Base-by-base conservation (phyloP, 371 early-diverging fungal species). In the Syncephalastrum sp. region DNA sequence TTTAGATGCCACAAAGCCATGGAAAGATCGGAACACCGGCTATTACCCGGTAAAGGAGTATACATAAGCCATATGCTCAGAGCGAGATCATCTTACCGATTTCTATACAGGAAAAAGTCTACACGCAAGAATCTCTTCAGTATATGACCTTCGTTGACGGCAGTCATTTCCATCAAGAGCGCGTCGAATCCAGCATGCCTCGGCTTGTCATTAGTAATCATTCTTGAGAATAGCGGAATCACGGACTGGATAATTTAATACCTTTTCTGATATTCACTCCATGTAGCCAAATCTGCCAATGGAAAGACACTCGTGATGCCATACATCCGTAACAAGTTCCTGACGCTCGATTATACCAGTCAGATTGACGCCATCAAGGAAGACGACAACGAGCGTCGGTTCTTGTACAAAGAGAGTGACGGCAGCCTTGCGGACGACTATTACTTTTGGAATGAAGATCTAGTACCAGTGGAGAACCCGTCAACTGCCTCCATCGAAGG, bases 81-180 rank as follows among this genome's bases (percentile, higher is more conserved):
- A 21, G 21, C 8, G 38, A 33, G 38, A 10, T 15, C 42, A 49
- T 27, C 16, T 10, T n/a, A 52, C 41, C 17, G 8, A 16, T 16
- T 19, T 21, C 3, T 2, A 27, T 51, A 25, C 41, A 74, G 75
- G 53, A 61, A 53, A 57, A 65, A 16, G 64, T 64, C 1, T 69
- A 67, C 57, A 53, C 57, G 21, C 65, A 68, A 17, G 70, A 67
- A 4, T 27, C 61, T 1, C 51, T 69, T 3, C 69, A 77, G 42
- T 64, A 73, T 42, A 63, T 63, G 53, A 69, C 69, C 21, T 69
- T 64, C 54, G 67, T 68, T 14, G 74, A 73, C 48, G 65, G 64
- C n/a, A 65, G 65, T 13, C 67, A 70, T 24, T 60, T 57, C 54
- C 69, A 58, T 14, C 73, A 72, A n/a, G 73, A 76, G 46, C 58